Percentiles rank a stretch among this genome's conserved stretches.
Evolutionary conservation across 768 basidiomycete species (phyloP).

Genomic region (Mycena belliarum): DNA sequence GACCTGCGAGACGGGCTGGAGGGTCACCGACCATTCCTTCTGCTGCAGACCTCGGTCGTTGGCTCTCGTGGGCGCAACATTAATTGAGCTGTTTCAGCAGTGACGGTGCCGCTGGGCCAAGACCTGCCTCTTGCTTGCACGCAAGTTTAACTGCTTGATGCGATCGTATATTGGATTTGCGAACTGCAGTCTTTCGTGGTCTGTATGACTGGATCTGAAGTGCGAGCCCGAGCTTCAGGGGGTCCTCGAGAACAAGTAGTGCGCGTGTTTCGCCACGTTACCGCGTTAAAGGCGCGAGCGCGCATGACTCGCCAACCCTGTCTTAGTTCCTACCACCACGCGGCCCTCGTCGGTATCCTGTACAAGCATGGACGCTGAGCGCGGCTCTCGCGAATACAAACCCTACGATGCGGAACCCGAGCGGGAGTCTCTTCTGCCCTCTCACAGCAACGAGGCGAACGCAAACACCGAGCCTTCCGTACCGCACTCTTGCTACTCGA

Average conservation of each 20-base stretch:
- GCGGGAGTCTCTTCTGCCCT: slow-evolving; percentile 39
- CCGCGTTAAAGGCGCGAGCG: neutral
- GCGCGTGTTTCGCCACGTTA: neutral
- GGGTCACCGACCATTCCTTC: too few relatives aligned
- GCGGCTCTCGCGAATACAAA: slow-evolving; percentile 17
- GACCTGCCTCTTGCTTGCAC: too few relatives aligned
- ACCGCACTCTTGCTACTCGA: slow-evolving; percentile 22
- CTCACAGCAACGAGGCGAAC: slow-evolving; percentile 7
- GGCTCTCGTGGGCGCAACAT: too few relatives aligned
- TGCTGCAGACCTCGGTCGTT: too few relatives aligned
- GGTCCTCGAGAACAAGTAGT: too few relatives aligned
- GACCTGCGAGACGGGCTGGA: neutral
- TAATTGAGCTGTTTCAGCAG: too few relatives aligned
- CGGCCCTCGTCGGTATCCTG: neutral
- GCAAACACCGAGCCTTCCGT: slow-evolving; percentile 1
- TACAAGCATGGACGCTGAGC: slow-evolving; percentile 6
- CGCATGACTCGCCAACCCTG: neutral
- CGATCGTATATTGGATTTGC: too few relatives aligned
- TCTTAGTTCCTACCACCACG: neutral
- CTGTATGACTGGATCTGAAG: too few relatives aligned
- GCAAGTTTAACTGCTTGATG: too few relatives aligned
- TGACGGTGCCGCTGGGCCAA: too few relatives aligned
- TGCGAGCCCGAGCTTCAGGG: too few relatives aligned
- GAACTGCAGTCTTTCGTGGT: too few relatives aligned
- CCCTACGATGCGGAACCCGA: slow-evolving; percentile 26